A percentile compares a stretch with the other conserved stretches of the same genome.
Evolutionary conservation across 257 asterid species (phyloP).

Genomic region (Nicotiana tomentosiformis): DNA sequence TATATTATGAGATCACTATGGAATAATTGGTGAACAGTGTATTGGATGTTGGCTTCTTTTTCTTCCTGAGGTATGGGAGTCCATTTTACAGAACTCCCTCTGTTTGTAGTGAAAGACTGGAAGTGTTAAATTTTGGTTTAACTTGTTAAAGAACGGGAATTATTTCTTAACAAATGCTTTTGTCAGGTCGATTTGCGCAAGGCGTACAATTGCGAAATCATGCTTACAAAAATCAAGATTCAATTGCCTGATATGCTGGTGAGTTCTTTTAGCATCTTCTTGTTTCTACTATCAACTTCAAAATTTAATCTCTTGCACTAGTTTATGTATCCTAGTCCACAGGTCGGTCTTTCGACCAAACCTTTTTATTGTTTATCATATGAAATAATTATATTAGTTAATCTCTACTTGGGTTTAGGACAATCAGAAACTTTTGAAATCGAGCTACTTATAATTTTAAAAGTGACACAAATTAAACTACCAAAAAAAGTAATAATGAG

Average conservation of each 20-base stretch:
- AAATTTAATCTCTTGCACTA: not conserved
- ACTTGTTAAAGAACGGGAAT: not conserved
- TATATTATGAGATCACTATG: not conserved
- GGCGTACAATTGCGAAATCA: slow-evolving; percentile 95
- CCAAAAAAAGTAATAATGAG: not conserved
- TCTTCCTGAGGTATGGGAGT: not conserved
- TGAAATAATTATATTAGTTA: not conserved
- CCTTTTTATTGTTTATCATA: not conserved
- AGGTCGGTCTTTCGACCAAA: not conserved
- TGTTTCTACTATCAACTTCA: not conserved
- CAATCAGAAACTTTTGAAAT: not conserved
- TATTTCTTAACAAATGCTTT: slow-evolving; percentile 14
- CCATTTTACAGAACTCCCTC: not conserved
- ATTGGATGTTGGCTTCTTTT: not conserved
- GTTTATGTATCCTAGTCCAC: not conserved
- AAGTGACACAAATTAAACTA: not conserved
- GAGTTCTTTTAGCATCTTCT: slow-evolving; percentile 37
- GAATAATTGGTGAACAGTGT: not conserved
- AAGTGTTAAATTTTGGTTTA: not conserved
- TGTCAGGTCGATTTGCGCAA: slow-evolving; percentile 86
- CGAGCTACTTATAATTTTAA: not conserved
- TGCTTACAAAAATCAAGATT: slow-evolving; percentile 93
- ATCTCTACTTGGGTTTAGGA: not conserved
- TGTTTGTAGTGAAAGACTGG: not conserved
- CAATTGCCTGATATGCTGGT: slow-evolving; percentile 92